A percentile compares a stretch with the other conserved stretches of the same genome.
Evolutionary conservation across 164 flowering plant species (phyloP).

Genomic region (Liriodendron chinense): DNA sequence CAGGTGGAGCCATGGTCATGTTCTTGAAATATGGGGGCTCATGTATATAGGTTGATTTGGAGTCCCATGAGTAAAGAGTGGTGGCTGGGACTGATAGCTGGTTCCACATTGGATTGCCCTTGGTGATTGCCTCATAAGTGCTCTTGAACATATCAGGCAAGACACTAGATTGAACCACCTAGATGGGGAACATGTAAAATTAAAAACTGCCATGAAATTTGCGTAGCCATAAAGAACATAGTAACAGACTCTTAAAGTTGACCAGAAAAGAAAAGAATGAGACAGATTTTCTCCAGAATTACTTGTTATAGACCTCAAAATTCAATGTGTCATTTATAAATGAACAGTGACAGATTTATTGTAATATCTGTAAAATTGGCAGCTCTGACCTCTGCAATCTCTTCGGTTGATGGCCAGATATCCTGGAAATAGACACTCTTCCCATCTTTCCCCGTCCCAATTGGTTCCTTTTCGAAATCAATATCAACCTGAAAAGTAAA

Average conservation of each 20-base stretch:
- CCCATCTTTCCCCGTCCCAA: conserved; percentile 72
- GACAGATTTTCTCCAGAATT: too few species aligned
- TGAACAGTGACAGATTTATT: neutral
- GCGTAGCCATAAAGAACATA: neutral
- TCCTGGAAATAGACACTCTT: conserved; percentile 51
- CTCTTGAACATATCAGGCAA: conserved; percentile 47
- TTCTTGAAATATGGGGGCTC: conserved; percentile 49
- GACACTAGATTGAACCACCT: conserved; percentile 54
- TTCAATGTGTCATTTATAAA: neutral
- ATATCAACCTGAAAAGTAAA: conserved; percentile 52
- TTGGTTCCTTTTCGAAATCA: conserved; percentile 72
- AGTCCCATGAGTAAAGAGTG: conserved; percentile 41
- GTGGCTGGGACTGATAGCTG: conserved; percentile 36
- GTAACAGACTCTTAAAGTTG: too few species aligned
- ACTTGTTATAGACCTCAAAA: too few species aligned
- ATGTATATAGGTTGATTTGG: conserved; percentile 47
- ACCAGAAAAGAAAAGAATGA: too few species aligned
- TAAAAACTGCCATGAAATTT: neutral
- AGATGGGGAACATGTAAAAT: neutral
- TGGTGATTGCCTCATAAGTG: conserved; percentile 43
- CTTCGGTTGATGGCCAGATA: conserved; percentile 67
- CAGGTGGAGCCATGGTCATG: conserved; percentile 71
- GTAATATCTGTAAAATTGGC: neutral
- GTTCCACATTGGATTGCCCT: conserved; percentile 55
- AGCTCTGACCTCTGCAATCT: conserved; percentile 54